phyloP scores from a whole-genome alignment of 345 rosid genomes.

The Bruguiera sexangula region DNA sequence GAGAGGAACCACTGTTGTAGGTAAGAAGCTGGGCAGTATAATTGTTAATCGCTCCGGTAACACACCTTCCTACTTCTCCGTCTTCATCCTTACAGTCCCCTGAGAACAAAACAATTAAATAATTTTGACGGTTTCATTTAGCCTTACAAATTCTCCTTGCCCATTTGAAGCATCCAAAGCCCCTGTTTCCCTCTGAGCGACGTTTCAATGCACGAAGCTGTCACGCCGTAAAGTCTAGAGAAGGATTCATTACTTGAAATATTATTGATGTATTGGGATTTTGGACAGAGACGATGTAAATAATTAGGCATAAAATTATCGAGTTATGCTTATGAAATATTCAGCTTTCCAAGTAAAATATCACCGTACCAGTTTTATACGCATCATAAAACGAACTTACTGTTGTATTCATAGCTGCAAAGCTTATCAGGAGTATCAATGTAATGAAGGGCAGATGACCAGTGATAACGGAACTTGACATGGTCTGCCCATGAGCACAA shows the following conservation, averaged over 20 bases:
- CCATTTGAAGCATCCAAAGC: too few relatives aligned
- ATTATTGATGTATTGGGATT: too few relatives aligned
- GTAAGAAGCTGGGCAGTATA: constrained; percentile 86
- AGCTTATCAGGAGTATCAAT: constrained; percentile 64
- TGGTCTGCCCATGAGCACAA: constrained; percentile 72
- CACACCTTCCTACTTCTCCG: constrained; percentile 64
- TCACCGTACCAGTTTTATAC: not conserved
- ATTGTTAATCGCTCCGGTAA: constrained; percentile 83
- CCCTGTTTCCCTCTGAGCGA: too few relatives aligned
- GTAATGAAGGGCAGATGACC: constrained; percentile 75
- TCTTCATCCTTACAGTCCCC: constrained; percentile 87
- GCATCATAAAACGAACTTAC: constrained; percentile 29
- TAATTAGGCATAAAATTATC: too few relatives aligned
- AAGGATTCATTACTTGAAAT: too few relatives aligned
- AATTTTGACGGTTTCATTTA: not conserved
- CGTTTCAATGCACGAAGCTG: too few relatives aligned
- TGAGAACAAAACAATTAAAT: constrained; percentile 6
- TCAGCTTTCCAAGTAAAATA: too few relatives aligned
- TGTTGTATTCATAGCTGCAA: constrained; percentile 53
- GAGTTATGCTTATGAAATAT: too few relatives aligned
- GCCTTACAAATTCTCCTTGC: not conserved
- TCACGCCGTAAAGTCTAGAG: too few relatives aligned
- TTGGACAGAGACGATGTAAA: too few relatives aligned
- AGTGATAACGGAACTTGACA: constrained; percentile 59
- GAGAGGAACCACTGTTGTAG: constrained; percentile 38